Conservation (phyloP, 1,284 basidiomycete species). For the Moesziomyces antarcticus region DNA sequence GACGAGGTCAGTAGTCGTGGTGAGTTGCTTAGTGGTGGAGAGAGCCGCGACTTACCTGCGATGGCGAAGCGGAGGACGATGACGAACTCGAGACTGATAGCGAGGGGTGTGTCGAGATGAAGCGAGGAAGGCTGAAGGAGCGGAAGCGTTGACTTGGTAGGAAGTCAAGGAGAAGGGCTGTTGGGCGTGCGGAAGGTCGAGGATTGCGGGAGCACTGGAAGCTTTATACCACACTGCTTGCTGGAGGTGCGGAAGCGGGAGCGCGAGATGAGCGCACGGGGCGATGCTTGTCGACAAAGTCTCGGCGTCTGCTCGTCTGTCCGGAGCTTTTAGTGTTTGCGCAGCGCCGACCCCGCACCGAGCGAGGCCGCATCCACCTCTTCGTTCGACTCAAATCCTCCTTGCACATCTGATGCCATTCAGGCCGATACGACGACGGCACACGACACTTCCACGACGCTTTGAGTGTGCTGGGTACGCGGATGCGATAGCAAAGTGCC, state of each 20-base stretch:
- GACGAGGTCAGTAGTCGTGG: conserved; percentile 3
- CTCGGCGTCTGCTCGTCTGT: too few relatives aligned
- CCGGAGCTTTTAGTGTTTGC: too few relatives aligned
- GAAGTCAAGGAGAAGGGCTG: too few relatives aligned
- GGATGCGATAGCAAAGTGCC: neutral
- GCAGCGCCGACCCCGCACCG: too few relatives aligned
- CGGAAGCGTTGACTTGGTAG: too few relatives aligned
- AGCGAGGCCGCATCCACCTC: neutral
- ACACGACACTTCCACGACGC: neutral
- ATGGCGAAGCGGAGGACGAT: too few relatives aligned
- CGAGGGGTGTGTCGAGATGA: too few relatives aligned
- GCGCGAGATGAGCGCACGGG: neutral
- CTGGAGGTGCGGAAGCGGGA: neutral
- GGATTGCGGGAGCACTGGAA: neutral
- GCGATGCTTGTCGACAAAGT: neutral
- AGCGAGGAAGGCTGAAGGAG: too few relatives aligned
- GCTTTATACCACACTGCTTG: neutral
- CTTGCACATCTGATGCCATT: neutral
- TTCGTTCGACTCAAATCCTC: neutral
- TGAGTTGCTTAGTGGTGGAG: too few relatives aligned
- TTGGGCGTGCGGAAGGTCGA: neutral
- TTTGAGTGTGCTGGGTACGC: neutral
- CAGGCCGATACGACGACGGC: neutral
- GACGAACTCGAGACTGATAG: too few relatives aligned
- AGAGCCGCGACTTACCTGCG: too few relatives aligned